Evolutionary conservation across 805 yeast genomes (phyloP), one percentile per base, ranked within the genome.

Genomic region (Yamadazyma kitorensis): DNA sequence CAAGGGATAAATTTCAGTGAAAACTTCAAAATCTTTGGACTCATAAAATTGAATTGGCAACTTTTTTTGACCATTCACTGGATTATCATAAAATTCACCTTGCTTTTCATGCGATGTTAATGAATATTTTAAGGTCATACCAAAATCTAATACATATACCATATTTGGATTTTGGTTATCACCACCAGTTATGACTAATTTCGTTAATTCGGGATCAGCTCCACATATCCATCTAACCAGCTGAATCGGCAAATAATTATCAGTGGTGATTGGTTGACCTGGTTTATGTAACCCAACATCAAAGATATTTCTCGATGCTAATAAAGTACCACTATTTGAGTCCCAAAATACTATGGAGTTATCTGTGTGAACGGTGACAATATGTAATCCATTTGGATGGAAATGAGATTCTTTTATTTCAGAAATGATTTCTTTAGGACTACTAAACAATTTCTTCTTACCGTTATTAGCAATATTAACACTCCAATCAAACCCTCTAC

Each of bases 291-390:
- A 74, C 35, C 77, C 74, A 3, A 78, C 66, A 32, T 85, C 94
- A 40, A 73, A 72, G 4, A 82, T 41, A 1, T 85, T 73, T 45
- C 97, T 72, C 1, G 96, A 93, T 34, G 80, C 80, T 10, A 93
- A 64, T 27, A 78, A 59, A 11, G 76, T 75, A 0, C 94, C 96
- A 23, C 80, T 80, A 20, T 78, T 71, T 1, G 86, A 83, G 57
- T 93, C 98, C 97, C 98, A 93, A 52, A 93, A 93, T 2, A 78
- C 95, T 23, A 93, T 50, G 0, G 94, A 75, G 34, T 91, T 91
- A 51, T 89, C 96, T 15, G 67, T 79, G 56, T 91, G 94, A 2
- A 78, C 72, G 0, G 96, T 81, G 14, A 85, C 71, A 3, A 86
- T 61, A 52, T 89, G 95, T 28, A 88, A 71, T 0, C 98, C 96